These are phyloP conservation scores for Alternaria ventricosa DNA, from an alignment of 2,329 filamentous ascomycete genomes.

Conservation along the genomic window DNA sequence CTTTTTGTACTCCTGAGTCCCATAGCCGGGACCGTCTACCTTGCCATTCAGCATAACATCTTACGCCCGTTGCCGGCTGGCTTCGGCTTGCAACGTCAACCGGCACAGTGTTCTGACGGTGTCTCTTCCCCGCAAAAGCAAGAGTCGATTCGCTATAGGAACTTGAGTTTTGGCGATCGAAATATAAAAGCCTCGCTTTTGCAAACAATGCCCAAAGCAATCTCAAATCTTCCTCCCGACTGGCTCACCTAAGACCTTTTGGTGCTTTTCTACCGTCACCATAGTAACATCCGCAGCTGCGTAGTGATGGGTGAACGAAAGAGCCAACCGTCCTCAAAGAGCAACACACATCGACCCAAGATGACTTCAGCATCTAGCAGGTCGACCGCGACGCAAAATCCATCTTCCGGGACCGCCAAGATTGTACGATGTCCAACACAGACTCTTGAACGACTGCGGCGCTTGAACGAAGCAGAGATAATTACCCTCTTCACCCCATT, in stretches of 20 bases:
- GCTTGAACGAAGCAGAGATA: constrained; percentile 47
- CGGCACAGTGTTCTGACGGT: constrained; percentile 1
- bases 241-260: background rate
- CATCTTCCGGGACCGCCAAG: constrained; percentile 24
- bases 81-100: constrained; percentile 12
- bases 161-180: constrained; percentile 5
- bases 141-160: constrained; percentile 4
- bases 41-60: constrained; percentile 19
- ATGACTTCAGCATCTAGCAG: background rate
- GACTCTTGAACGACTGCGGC: constrained; percentile 36
- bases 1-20: constrained; percentile 18
- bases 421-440: constrained; percentile 35
- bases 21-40: constrained; percentile 25
- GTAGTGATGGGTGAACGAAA: background rate
- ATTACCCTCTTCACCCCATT: constrained; percentile 60
- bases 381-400: background rate
- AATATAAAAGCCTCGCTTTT: background rate
- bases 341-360: constrained; percentile 1
- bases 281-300: background rate
- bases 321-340: background rate
- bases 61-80: constrained; percentile 18
- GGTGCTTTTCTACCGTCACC: background rate
- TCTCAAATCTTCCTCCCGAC: background rate
- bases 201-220: background rate
- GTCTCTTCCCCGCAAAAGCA: constrained; percentile 11